Conservation (phyloP, 192 early-diverging fungal species). For the Backusella tuberculispora region DNA sequence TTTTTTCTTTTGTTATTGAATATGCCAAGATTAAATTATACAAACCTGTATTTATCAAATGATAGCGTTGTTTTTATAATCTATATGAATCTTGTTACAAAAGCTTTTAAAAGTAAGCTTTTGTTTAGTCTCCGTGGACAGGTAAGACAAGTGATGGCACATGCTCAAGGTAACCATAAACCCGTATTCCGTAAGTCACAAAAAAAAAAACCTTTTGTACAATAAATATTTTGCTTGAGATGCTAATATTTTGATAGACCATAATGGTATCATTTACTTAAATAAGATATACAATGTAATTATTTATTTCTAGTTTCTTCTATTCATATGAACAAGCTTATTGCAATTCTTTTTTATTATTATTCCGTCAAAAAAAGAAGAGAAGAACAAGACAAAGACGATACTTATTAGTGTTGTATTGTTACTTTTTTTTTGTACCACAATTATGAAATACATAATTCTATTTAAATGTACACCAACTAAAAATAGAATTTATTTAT, state of each 20-base stretch:
- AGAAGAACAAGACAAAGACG: neutral
- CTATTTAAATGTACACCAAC: slow-evolving; percentile 8
- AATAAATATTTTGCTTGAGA: neutral
- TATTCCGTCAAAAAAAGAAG: neutral
- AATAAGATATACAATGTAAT: too few species aligned
- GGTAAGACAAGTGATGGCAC: slow-evolving; percentile 17
- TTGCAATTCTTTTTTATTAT: neutral
- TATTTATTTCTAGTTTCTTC: too few species aligned
- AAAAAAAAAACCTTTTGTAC: neutral
- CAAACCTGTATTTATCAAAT: neutral
- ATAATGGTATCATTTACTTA: neutral
- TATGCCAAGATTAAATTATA: neutral
- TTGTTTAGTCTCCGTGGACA: neutral
- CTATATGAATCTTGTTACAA: neutral
- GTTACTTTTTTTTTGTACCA: neutral
- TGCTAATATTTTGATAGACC: neutral
- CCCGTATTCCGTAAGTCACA: neutral
- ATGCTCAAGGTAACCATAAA: slow-evolving; percentile 3
- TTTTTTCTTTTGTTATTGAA: neutral
- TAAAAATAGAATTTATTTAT: slow-evolving; percentile 8
- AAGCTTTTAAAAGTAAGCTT: neutral
- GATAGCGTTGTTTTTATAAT: neutral
- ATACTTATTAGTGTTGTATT: neutral
- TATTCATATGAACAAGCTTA: too few species aligned
- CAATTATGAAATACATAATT: neutral